phyloP scores from a whole-genome alignment of 495 filamentous ascomycete species.

The Neurospora discreta region DNA sequence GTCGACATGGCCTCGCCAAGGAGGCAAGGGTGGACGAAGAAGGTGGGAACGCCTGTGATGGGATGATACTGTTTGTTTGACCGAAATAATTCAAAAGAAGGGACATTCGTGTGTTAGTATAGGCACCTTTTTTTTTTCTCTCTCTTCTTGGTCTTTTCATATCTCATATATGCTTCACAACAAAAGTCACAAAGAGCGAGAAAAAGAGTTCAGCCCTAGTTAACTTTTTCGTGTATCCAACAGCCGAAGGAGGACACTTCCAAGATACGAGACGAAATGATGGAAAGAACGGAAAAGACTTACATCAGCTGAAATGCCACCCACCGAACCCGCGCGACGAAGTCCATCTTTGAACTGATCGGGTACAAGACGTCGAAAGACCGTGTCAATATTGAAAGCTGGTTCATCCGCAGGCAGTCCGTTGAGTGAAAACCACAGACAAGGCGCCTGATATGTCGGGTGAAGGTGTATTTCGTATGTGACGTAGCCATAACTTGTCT shows the following conservation, averaged over 20 bases:
- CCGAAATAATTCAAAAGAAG: conserved; percentile 16
- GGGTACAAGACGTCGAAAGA: conserved; percentile 62
- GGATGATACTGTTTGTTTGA: conserved; percentile 57
- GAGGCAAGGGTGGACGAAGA: conserved; percentile 79
- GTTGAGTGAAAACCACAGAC: conserved; percentile 46
- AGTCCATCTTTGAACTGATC: conserved; percentile 46
- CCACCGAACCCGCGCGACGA: conserved; percentile 50
- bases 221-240: conserved; percentile 21
- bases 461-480: conserved; percentile 50
- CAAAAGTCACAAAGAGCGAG: conserved; percentile 2
- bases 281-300: conserved; percentile 27
- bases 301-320: conserved; percentile 69
- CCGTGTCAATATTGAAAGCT: conserved; percentile 45
- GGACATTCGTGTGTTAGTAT: conserved; percentile 27
- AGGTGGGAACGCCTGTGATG: conserved; percentile 56
- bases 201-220: conserved; percentile 30
- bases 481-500: conserved; percentile 31
- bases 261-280: conserved; percentile 9
- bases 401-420: conserved; percentile 31
- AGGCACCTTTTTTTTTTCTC: conserved; percentile 17
- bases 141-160: conserved; percentile 9
- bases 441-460: conserved; percentile 45
- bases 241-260: neutral
- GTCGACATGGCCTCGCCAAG: conserved; percentile 64
- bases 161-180: neutral